Evolutionary conservation across 805 yeast genomes (phyloP).

Genomic region (Cyberlindnera mississippiensis): DNA sequence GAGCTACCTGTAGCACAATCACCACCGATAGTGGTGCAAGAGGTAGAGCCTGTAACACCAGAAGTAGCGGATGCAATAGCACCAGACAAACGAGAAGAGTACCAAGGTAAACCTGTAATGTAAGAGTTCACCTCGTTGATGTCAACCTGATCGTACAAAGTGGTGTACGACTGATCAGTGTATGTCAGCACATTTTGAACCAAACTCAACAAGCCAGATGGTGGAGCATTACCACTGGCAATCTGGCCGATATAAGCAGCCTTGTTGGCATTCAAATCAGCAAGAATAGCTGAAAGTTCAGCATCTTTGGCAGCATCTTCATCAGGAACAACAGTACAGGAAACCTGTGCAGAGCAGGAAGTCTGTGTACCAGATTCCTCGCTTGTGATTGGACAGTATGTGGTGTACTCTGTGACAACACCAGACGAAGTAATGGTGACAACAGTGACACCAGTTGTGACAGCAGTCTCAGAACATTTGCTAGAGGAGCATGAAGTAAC

Average conservation of each 20-base stretch:
- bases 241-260: constrained; percentile 17
- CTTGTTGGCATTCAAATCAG: constrained; percentile 14
- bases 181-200: constrained; percentile 27
- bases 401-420: constrained; percentile 32
- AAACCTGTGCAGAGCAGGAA: neutral
- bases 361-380: neutral
- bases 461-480: constrained; percentile 1
- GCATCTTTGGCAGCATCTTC: constrained; percentile 6
- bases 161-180: constrained; percentile 31
- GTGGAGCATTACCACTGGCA: constrained; percentile 19
- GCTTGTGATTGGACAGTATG: constrained; percentile 11
- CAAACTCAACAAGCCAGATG: constrained; percentile 26
- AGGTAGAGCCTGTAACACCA: neutral
- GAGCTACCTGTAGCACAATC: no score
- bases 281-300: constrained; percentile 5
- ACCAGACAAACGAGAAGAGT: constrained; percentile 13
- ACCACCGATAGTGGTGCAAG: no score
- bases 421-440: constrained; percentile 19
- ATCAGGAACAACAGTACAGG: neutral
- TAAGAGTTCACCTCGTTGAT: constrained; percentile 21
- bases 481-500: constrained; percentile 3
- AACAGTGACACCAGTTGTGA: constrained; percentile 8
- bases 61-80: constrained; percentile 14
- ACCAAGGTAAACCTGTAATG: constrained; percentile 32
- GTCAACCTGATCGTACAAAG: constrained; percentile 27